Base-by-base conservation (phyloP, 2,329 filamentous ascomycete species). In the Cladosporium velox region DNA sequence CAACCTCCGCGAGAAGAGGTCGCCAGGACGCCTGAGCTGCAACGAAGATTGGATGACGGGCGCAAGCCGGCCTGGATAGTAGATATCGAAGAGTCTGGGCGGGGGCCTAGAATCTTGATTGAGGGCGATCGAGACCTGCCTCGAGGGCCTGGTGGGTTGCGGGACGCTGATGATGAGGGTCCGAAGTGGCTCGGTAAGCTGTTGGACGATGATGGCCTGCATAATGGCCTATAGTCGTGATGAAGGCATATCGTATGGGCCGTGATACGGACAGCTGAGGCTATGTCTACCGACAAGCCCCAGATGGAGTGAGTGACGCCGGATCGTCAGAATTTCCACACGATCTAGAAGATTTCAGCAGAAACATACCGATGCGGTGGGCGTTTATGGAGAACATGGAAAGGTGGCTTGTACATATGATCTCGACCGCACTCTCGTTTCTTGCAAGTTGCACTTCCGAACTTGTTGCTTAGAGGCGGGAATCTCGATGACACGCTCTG, bases 91-190 rank as follows among this genome's bases (percentile, higher is more conserved):
- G 32, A 67, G 41, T 67, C 66, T 12, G 69, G 65, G 26, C 65
- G 66, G 28, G 66, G 64, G 18, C 68, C 68, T 8, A 65, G 60
- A 26, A 47, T 67, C n/a, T 49, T 68, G 10, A 68, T 67, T 30
- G 68, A 70, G 34, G 61, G 62, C 11, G 66, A 67, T n/a, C 34
- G 59, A 34, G 44, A 63, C 18, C 63, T 68, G 15, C 49, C 60
- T 12, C n/a, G 35, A 15, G 60, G 60, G 3, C 60, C 49, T 28
- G 60, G 60, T 18, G 60, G 60, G 14, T 12, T 55, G 34, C 21
- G 47, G 60, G 30, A 12, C 10, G 38, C 18, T 44, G 30, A 35
- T 26, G 47, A 30, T n/a, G 14, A 12, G 14, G 49, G 49, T 10
- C 47, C 60, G 1, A 63, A 63, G 18, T 63, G 60, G 60, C 38